Conservation (phyloP, 108 stramenopile species). For the Chaetoceros tenuissimus region DNA sequence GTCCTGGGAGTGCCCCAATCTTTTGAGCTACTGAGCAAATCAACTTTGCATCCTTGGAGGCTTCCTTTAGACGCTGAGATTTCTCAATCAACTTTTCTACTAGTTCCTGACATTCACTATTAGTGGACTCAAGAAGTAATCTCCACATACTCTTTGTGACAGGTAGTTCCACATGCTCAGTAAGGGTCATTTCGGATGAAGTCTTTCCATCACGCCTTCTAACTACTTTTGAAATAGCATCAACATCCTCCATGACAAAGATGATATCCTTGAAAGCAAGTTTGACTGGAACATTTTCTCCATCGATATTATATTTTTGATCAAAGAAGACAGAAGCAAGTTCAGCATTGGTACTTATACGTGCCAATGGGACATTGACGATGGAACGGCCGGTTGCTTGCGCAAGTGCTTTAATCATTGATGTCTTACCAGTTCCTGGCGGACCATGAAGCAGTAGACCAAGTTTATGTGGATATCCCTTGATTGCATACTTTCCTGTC, state of each 20-base stretch:
- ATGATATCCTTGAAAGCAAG: constrained; percentile 59
- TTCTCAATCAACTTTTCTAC: constrained; percentile 25
- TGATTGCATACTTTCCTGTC: constrained; percentile 61
- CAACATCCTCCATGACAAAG: constrained; percentile 80
- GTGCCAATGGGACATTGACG: constrained; percentile 52
- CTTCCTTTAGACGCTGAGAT: constrained; percentile 22
- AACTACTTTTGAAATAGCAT: constrained; percentile 68
- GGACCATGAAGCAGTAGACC: constrained; percentile 75
- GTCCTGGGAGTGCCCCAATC: constrained; percentile 17
- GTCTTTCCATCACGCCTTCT: constrained; percentile 35
- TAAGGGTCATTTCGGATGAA: not conserved
- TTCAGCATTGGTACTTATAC: constrained; percentile 60
- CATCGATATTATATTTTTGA: constrained; percentile 35
- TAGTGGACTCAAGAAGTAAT: constrained; percentile 28
- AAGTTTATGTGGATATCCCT: constrained; percentile 76
- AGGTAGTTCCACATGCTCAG: constrained; percentile 13
- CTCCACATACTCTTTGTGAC: constrained; percentile 30
- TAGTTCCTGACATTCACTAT: constrained; percentile 21
- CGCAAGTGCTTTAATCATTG: constrained; percentile 72
- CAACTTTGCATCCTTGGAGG: constrained; percentile 12
- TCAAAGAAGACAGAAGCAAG: constrained; percentile 72
- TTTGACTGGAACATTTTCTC: constrained; percentile 35
- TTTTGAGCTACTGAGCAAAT: constrained; percentile 7
- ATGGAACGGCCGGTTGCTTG: constrained; percentile 61
- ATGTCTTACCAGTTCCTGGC: constrained; percentile 90